Evolutionary conservation across 306 rosid genomes (phyloP), one percentile per base, ranked within the genome.

Genomic region (Lathyrus aphaca): DNA sequence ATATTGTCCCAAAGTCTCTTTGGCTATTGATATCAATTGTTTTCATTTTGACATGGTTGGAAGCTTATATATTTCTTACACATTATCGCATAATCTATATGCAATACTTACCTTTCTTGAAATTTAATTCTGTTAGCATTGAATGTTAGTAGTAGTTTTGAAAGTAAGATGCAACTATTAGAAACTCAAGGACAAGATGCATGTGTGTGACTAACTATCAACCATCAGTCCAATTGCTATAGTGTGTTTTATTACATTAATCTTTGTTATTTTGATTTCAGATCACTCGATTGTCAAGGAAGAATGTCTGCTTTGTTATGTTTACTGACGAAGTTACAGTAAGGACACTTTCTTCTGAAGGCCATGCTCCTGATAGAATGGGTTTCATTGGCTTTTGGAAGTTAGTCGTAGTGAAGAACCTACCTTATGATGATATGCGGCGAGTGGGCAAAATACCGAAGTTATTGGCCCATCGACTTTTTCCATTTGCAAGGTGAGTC

Each of bases 371-470:
- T 35, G 99, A 94, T 78, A 82, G 86, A 75, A 84, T 73, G 89
- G 97, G 97, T 74, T 88, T 85, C 75, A 87, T 94, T 81, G 99
- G 99, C 57, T 84, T 90, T 67, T 94, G 99, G 99, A 90, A 78
- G 85, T 80, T 91, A 66, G 94, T 94, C 79, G 86, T 91, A 32
- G 93, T 86, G 79, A 91, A 80, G 73, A 88, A 91, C 80, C 86
- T 88, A 72, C 99, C 99, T 6, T 87, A 80, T 79, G 74, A 85
- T 74, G 99, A 94, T 78, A 87, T 90, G 99, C 86, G 97, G 68
- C 81, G 95, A 74, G 97, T 88, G 53, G 99, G 99, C 11, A 94
- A 94, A 82, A 88, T 94, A 81, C 99, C 99, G 5, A 94, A 94
- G 80, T 80, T 94, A 80, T 75, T 94, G 86, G 86, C 98, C 1